phyloP scores from a whole-genome alignment of 129 eudicot genomes.

The Helianthus tuberosus region DNA sequence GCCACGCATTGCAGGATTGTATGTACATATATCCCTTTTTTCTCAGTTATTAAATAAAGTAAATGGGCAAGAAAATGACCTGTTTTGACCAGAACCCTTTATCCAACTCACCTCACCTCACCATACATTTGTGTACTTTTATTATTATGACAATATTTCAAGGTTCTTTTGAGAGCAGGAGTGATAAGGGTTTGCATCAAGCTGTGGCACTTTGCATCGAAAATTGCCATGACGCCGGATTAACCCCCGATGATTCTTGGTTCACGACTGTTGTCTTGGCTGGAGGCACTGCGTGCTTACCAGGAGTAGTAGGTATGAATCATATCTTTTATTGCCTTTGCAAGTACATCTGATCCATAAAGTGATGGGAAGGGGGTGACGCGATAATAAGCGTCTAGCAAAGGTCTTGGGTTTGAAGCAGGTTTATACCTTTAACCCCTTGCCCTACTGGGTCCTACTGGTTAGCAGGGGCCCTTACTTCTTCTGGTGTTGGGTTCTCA shows the following conservation, averaged over 20 bases:
- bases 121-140: background rate
- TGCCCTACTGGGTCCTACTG: too few relatives aligned
- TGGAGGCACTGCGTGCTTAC: constrained; percentile 92
- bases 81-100: constrained; percentile 6
- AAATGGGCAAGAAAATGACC: too few relatives aligned
- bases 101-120: background rate
- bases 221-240: constrained; percentile 79
- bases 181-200: constrained; percentile 81
- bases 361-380: background rate
- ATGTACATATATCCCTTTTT: constrained; percentile 43
- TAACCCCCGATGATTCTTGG: constrained; percentile 74
- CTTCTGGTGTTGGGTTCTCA: background rate
- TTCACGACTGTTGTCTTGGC: constrained; percentile 84
- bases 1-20: constrained; percentile 95
- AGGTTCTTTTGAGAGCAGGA: constrained; percentile 39
- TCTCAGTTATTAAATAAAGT: too few relatives aligned
- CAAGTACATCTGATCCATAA: background rate
- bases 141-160: background rate
- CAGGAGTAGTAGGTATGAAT: constrained; percentile 80
- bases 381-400: too few relatives aligned
- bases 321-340: background rate
- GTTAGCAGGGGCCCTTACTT: background rate
- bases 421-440: too few relatives aligned
- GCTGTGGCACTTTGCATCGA: constrained; percentile 92
- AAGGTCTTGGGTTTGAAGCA: too few relatives aligned